Percentiles rank a stretch among this genome's conserved stretches.
phyloP scores from a whole-genome alignment of 129 eudicot genomes.

The Arctium lappa region DNA sequence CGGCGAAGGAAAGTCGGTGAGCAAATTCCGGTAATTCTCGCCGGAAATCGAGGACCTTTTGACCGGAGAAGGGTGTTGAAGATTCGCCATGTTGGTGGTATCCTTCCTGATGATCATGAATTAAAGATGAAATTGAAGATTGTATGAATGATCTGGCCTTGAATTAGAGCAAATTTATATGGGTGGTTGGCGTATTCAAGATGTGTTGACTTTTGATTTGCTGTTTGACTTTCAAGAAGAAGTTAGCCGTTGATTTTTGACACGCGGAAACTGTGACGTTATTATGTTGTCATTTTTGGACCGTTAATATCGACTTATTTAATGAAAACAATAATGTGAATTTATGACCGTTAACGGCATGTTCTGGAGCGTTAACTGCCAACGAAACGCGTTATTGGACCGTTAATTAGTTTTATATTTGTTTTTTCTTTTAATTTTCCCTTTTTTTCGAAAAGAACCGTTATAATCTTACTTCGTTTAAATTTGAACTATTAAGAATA shows the following conservation, averaged over 20 bases:
- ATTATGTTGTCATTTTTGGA: background rate
- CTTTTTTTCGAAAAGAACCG: too few relatives aligned
- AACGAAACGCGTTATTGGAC: background rate
- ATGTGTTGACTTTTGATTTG: constrained; percentile 10
- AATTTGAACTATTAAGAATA: too few relatives aligned
- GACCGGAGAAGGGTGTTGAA: constrained; percentile 26
- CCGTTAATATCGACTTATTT: background rate
- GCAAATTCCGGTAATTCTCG: constrained; percentile 15
- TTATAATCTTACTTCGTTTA: too few relatives aligned
- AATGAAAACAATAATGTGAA: constrained; percentile 7
- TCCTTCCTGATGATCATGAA: background rate
- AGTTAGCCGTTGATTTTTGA: constrained; percentile 23
- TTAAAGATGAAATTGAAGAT: background rate
- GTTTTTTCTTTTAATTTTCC: too few relatives aligned
- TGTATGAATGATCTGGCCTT: constrained; percentile 1
- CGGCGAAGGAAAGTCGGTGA: constrained; percentile 14
- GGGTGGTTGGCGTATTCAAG: background rate
- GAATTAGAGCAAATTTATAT: background rate
- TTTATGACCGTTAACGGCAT: constrained; percentile 12
- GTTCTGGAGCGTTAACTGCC: background rate
- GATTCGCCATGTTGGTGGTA: constrained; percentile 14
- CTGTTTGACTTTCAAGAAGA: constrained; percentile 19
- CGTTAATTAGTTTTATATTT: background rate
- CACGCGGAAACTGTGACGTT: background rate
- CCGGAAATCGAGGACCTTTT: background rate